Base-by-base conservation (phyloP, 768 basidiomycete species). In the Amanita pallidorosea region DNA sequence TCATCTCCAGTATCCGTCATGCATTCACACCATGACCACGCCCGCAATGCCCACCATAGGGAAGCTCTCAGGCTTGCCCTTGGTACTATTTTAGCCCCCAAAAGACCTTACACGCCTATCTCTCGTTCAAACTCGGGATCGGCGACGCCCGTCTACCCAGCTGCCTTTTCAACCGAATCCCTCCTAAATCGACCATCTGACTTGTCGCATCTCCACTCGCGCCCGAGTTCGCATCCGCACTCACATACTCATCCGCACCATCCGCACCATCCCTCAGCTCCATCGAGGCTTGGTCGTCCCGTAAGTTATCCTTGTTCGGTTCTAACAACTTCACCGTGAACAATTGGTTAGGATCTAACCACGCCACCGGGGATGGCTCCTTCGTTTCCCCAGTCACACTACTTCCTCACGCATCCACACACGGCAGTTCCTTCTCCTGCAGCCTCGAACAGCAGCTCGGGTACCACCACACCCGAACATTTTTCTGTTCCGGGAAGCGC, bases 81-180 rank as follows among this genome's bases (percentile, higher is more conserved):
- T 47, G 81, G 81, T 18, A 79, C 77, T 57, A 80, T 83, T 38
- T 63, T 83, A 11, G 65, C 74, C 9, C 79, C 80, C 76, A 80
- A 79, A 72, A 75, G 77, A 15, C 72, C 76, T 22, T 67, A 49
- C 58, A 68, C 64, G n/a, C 65, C 64, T 35, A 58, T 64, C 37
- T 60, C 70, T 49, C 56, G 56, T 51, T 72, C 75, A 22, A 67
- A 68, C 45, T 71, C 75, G 7, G 69, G 72, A 33, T 78, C 78
- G 5, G 78, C 77, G 7, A 72, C 76, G 65, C 75, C 4, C 76
- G 71, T 50, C 77, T 76, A 23, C 68, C 73, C 7, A 31, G 29
- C 18, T 33, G 25, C 8, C 55, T 61, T 15, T 35, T 52, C 11
- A 44, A 54, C 22, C 47, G 49, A n/a, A 45, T 53, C 38, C 22